Evolutionary conservation across 805 yeast genomes (phyloP), one percentile per base, ranked within the genome.

Genomic region (Blastobotrys robertii): DNA sequence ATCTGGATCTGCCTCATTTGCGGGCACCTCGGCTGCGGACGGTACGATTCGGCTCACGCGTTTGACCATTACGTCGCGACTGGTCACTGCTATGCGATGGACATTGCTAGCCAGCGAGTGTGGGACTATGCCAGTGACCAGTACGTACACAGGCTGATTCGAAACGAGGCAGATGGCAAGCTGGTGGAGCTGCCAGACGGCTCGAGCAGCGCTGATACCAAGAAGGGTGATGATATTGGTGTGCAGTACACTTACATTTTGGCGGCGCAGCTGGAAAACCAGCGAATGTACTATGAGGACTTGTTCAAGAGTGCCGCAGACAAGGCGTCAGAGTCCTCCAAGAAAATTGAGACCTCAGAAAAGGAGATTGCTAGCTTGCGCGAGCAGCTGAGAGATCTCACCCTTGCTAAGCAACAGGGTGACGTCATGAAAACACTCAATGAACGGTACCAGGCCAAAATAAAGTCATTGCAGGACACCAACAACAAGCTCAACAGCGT

Each of bases 91-190:
- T 87, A 84, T 64, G 83, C 95, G 0, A 86, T 87, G 95, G 95
- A 87, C 55, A 67, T 84, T 37, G 63, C 69, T 8, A 76, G 94
- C 0, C 92, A 87, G 47, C 68, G 97, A 34, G 95, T 87, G 1
- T 87, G 97, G 97, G 96, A 87, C 59, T 87, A 87, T 58, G 87
- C 88, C 0, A 88, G 88, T 2, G 97, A 87, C 57, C 79, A 77
- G 50, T 87, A 87, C 59, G 96, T 87, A 8, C 97, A 87, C 60
- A 62, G 97, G 39, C 64, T 87, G 35, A 73, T 87, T 3, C 85
- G 87, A 47, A 86, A 84, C 60, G 88, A 84, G 58, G 70, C 81
- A 0, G 96, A 87, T 58, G 97, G 97, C 0, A 88, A 88, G 53
- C 62, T 88, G 29, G 95, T 87, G 2, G 97, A 87, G 58, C 54